Conservation (phyloP, 2,329 filamentous ascomycete genomes). For the Ceratocystis colombiana region DNA sequence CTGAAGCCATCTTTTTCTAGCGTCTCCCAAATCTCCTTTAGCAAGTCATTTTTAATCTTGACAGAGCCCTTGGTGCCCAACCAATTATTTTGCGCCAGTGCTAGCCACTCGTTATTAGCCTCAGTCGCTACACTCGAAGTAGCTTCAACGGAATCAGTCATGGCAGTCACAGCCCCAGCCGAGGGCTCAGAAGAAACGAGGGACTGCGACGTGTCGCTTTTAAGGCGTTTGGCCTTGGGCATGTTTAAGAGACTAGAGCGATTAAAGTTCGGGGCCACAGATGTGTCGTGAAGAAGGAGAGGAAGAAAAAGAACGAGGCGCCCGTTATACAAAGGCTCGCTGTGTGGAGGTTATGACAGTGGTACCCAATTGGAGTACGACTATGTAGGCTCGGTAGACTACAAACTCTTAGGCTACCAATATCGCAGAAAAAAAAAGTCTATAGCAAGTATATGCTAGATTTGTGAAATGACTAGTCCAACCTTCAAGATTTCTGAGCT, state of each 20-base stretch:
- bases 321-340: not conserved
- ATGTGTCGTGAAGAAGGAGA: not conserved
- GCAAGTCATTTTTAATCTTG: conserved; percentile 70
- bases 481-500: conserved; percentile 5
- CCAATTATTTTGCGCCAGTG: conserved; percentile 79
- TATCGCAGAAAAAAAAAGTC: too few species aligned
- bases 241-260: conserved; percentile 32
- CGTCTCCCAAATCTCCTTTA: conserved; percentile 86
- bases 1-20: conserved; percentile 73
- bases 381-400: too few species aligned
- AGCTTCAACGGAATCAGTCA: conserved; percentile 29
- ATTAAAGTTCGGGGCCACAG: not conserved
- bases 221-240: conserved; percentile 52
- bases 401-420: too few species aligned
- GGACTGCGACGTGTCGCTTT: conserved; percentile 35
- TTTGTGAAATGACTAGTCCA: too few species aligned
- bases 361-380: too few species aligned
- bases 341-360: too few species aligned
- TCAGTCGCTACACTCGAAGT: conserved; percentile 60
- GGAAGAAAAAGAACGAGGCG: not conserved
- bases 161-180: conserved; percentile 30
- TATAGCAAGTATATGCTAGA: too few species aligned
- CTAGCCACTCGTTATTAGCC: conserved; percentile 60
- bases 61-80: conserved; percentile 57
- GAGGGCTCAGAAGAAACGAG: conserved; percentile 25